Evolutionary conservation across 768 basidiomycete species (phyloP), one percentile per base, ranked within the genome.

Genomic region (Arthromyces matolae): DNA sequence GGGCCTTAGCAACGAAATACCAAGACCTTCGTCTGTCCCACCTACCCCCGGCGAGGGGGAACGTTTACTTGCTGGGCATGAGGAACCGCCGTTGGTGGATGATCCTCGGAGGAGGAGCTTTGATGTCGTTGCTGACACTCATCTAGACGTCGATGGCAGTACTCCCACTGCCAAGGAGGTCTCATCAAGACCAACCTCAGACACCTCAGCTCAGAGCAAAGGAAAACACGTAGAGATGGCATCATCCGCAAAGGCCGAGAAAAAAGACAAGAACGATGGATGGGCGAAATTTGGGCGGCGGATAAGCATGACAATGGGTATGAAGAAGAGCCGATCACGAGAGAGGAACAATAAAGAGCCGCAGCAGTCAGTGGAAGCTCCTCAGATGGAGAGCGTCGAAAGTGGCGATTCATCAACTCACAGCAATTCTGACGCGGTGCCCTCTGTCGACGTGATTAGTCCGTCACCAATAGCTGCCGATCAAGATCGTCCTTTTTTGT

Each of bases 231-330:
- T 71, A 18, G 72, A 70, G 45, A 67, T 72, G 43, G 51, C 58
- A 12, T 69, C 69, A 3, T 57, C 61, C 0, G 60, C 60, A 19
- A 70, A 70, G 46, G 45, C 49, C 2, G 69, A 64, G 31, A 66
- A 64, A 47, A 69, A 69, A 53, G 59, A 64, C 29, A 66, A 63
- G 51, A 60, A 57, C 20, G 77, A 76, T 48, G 65, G 69, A 23
- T 88, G 85, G 85, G 69, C 75, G n/a, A 84, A 79, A 60, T 55
- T 88, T 32, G 76, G 84, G 10, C 69, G 81, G 56, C 69, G 85
- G 50, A 75, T 88, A 45, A 85, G 81, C 56, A 65, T 81, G 52
- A 72, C 75, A 4, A 76, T 86, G 45, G 74, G 77, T 22, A 63
- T 81, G 37, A 67, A 60, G 14, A 76, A 66, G 44, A 67, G 64